Evolutionary conservation across 805 yeast genomes (phyloP), one percentile per base, ranked within the genome.

Genomic region (Metschnikowia gruessii): DNA sequence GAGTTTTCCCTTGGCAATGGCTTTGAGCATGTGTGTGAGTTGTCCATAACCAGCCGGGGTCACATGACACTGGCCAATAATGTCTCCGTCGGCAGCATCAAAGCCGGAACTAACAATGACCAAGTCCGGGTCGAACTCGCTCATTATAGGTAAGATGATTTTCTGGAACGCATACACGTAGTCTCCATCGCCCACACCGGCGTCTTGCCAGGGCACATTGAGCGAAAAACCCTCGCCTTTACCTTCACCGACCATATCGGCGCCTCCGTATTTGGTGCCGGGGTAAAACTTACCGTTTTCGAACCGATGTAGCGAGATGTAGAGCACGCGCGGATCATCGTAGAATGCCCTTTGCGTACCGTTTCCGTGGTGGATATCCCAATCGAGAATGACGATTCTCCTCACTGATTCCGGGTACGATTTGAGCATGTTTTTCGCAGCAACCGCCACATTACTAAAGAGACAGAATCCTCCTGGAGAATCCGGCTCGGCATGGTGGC

Each of bases 361-460:
- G 65, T 94, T 94, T 21, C 99, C 99, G 65, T 94, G 99, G 66
- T 94, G 99, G 40, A 94, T 90, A 66, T 94, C 99, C 99, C 99
- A 94, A 65, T 94, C 99, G 18, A 91, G 60, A 49, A 94, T 83
- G 47, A 89, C 80, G 33, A 94, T 87, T 56, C 79, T 79, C 52
- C 95, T 75, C 6, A 92, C 95, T 21, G 88, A 79, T 58, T 92
- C 97, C 0, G 97, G 96, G 64, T 89, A 92, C 46, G 79, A 75
- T 55, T 82, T 82, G 47, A 94, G 69, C 52, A 91, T 85, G 49
- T 84, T 82, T 59, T 86, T 86, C 15, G 97, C 96, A 2, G 99
- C 98, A 16, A 94, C 97, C 0, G 98, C 97, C 19, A 94, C 99
- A 61, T 94, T 94, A 51, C 95, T 86, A 62, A 94, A 94, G 38